These are phyloP conservation scores for Periconia macrospinosa DNA, from an alignment of 2,329 filamentous ascomycete species.

Conservation along the genomic window DNA sequence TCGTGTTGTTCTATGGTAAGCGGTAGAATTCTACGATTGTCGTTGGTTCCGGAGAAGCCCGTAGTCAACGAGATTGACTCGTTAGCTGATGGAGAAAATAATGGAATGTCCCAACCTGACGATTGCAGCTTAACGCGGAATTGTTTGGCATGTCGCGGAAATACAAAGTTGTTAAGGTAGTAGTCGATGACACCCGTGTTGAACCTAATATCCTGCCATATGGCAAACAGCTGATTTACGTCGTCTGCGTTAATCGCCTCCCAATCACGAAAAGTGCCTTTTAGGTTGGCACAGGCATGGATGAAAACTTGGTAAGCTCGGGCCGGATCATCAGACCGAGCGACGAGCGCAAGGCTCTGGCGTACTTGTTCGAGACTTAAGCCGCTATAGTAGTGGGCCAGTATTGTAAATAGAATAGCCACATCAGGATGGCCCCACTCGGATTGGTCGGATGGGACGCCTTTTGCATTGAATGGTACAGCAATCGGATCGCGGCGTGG, in stretches of 20 bases:
- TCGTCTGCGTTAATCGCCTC: slow-evolving; percentile 64
- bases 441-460: slow-evolving; percentile 61
- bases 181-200: slow-evolving; percentile 63
- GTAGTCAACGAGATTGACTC: slow-evolving; percentile 52
- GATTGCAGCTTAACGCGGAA: slow-evolving; percentile 40
- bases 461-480: slow-evolving; percentile 65
- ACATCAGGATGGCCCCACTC: slow-evolving; percentile 72
- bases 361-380: slow-evolving; percentile 35
- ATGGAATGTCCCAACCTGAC: slow-evolving; percentile 69
- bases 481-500: slow-evolving; percentile 60
- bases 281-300: slow-evolving; percentile 52
- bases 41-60: slow-evolving; percentile 74
- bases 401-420: slow-evolving; percentile 37
- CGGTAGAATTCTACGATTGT: slow-evolving; percentile 63
- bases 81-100: slow-evolving; percentile 34
- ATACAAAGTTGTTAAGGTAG: slow-evolving; percentile 45
- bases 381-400: slow-evolving; percentile 67
- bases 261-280: slow-evolving; percentile 54
- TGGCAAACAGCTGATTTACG: slow-evolving; percentile 45
- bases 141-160: too few species aligned
- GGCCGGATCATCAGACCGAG: slow-evolving; percentile 6
- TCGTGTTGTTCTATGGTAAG: slow-evolving; percentile 61
- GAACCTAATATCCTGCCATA: slow-evolving; percentile 32
- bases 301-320: slow-evolving; percentile 58
- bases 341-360: too few species aligned